Conservation (phyloP, 2,329 filamentous ascomycete genomes). For the Fusarium nisikadoi region DNA sequence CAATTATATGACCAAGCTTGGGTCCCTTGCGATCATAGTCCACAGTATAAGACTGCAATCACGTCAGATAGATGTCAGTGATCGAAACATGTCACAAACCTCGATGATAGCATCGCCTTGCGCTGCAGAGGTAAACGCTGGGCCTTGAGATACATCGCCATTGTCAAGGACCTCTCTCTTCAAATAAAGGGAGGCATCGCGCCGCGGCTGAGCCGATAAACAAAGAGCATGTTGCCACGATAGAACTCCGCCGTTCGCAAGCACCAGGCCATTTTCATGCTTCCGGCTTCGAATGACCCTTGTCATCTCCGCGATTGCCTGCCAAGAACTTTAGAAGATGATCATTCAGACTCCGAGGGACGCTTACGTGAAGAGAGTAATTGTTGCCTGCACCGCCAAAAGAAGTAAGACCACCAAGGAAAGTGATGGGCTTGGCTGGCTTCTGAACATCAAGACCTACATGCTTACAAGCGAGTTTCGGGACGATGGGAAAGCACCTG, state of each 20-base stretch:
- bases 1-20: conserved; percentile 38
- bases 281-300: conserved; percentile 61
- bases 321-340: fast-evolving
- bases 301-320: conserved; percentile 63
- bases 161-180: conserved; percentile 2
- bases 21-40: conserved; percentile 43
- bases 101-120: conserved; percentile 41
- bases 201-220: conserved; percentile 59
- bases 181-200: conserved; percentile 18
- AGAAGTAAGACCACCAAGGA: conserved; percentile 73
- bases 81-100: background rate
- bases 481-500: conserved; percentile 77
- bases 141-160: conserved; percentile 3
- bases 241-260: conserved; percentile 74
- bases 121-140: conserved; percentile 27
- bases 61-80: background rate
- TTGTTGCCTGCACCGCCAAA: conserved; percentile 79
- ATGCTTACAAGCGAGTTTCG: conserved; percentile 71
- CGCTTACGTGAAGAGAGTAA: conserved; percentile 72
- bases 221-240: conserved; percentile 73
- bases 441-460: conserved; percentile 62
- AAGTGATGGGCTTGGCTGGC: conserved; percentile 63
- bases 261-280: conserved; percentile 63
- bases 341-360: conserved; percentile 36
- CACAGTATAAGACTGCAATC: conserved; percentile 45